phyloP scores from a whole-genome alignment of 106 monocot species.

The Dendrobium catenatum region DNA sequence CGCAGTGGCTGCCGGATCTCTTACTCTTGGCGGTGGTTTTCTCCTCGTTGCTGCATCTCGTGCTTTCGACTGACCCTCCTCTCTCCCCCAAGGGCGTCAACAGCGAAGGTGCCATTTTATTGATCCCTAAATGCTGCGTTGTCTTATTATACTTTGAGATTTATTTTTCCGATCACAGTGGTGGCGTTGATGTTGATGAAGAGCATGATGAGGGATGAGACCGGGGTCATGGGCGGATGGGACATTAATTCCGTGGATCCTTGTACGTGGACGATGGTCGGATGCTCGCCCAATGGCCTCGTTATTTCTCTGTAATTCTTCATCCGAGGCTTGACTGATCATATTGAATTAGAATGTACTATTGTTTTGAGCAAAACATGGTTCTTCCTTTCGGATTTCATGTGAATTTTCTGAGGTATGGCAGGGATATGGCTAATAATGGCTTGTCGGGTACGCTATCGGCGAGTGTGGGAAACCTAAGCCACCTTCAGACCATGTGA shows the following conservation, averaged over 20 bases:
- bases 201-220: constrained; percentile 67
- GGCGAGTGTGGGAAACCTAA: constrained; percentile 81
- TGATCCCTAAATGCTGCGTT: not conserved
- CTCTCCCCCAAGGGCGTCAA: constrained; percentile 89
- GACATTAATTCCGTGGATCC: constrained; percentile 97
- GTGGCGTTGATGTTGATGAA: constrained; percentile 90
- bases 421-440: constrained; percentile 90
- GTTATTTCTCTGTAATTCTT: constrained; percentile 67
- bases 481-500: constrained; percentile 82
- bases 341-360: not conserved
- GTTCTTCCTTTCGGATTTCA: not conserved
- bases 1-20: not conserved
- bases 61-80: constrained; percentile 46
- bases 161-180: constrained; percentile 36
- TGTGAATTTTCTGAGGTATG: constrained; percentile 4
- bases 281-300: constrained; percentile 78
- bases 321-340: not conserved
- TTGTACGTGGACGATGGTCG: constrained; percentile 96
- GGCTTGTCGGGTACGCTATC: constrained; percentile 62
- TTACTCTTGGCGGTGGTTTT: constrained; percentile 6
- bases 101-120: constrained; percentile 56
- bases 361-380: not conserved
- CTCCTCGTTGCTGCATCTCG: not conserved
- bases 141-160: not conserved
- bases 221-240: constrained; percentile 74